Conservation (phyloP, 805 yeast genomes). For the Suhomyces kilbournensis region DNA sequence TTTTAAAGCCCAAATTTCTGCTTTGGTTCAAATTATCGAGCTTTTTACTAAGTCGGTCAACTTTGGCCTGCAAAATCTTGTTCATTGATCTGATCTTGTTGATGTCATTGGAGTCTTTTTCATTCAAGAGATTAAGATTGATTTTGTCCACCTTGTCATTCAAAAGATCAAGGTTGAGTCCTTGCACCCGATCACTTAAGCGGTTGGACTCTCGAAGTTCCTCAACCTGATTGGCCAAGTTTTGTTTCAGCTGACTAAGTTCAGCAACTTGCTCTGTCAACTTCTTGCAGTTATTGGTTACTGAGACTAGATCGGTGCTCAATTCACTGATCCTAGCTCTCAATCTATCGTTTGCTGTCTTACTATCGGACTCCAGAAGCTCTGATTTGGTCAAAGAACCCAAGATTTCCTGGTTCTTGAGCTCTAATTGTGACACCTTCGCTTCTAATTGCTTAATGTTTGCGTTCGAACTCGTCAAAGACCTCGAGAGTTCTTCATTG, state of each 20-base stretch:
- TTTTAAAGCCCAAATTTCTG: conserved; percentile 16
- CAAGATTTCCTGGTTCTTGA: conserved; percentile 26
- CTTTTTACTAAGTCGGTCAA: conserved; percentile 21
- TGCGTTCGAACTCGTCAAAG: conserved; percentile 16
- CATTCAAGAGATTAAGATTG: conserved; percentile 2
- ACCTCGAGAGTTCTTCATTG: conserved; percentile 21
- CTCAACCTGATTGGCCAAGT: not conserved
- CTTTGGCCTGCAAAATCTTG: conserved; percentile 6
- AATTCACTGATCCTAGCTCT: conserved; percentile 26
- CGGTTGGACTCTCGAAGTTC: not conserved
- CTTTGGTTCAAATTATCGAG: conserved; percentile 28
- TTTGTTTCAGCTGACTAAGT: conserved; percentile 7
- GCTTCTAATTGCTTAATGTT: conserved; percentile 18
- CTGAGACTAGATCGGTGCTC: conserved; percentile 28
- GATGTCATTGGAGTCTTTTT: conserved; percentile 14
- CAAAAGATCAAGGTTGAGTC: conserved; percentile 8
- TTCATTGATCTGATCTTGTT: conserved; percentile 7
- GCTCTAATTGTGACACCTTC: conserved; percentile 16
- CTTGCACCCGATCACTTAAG: conserved; percentile 6
- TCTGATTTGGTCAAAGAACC: conserved; percentile 7
- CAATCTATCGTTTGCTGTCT: conserved; percentile 27
- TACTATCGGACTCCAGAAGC: not conserved
- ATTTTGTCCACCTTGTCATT: conserved; percentile 8
- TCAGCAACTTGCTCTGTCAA: conserved; percentile 27
- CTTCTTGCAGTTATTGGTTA: conserved; percentile 27